phyloP scores from a whole-genome alignment of 164 flowering plant species.

The Stephania yunnanensis region DNA sequence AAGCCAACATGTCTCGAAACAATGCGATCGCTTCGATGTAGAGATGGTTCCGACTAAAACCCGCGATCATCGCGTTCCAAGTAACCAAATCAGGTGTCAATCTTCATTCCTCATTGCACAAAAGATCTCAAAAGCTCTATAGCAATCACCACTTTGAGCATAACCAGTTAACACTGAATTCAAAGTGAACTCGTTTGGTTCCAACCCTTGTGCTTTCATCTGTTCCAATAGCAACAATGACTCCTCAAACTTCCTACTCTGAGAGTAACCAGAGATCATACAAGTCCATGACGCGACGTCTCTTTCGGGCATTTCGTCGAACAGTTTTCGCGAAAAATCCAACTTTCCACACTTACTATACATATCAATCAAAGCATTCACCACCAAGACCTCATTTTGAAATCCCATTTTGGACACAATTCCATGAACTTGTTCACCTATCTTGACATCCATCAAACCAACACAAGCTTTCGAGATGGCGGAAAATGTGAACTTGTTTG shows the following conservation, averaged over 20 bases:
- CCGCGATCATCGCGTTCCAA: conserved; percentile 43
- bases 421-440: conserved; percentile 33
- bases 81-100: conserved; percentile 45
- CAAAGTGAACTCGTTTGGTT: conserved; percentile 67
- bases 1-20: conserved; percentile 41
- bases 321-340: conserved; percentile 37
- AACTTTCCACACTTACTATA: conserved; percentile 48
- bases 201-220: conserved; percentile 33
- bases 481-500: conserved; percentile 55
- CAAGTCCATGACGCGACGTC: conserved; percentile 57
- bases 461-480: conserved; percentile 50
- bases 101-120: conserved; percentile 39
- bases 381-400: conserved; percentile 31
- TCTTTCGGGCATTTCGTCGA: conserved; percentile 41
- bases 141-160: conserved; percentile 32
- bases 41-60: conserved; percentile 32
- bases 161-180: conserved; percentile 24
- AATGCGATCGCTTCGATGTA: conserved; percentile 37
- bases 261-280: conserved; percentile 54
- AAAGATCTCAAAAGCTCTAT: conserved; percentile 30
- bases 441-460: conserved; percentile 49
- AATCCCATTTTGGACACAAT: conserved; percentile 31
- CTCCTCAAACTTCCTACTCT: conserved; percentile 23
- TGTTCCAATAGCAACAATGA: conserved; percentile 16
- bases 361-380: conserved; percentile 55